Base-by-base conservation (phyloP, 83 land plant species). In the Picea abies region DNA sequence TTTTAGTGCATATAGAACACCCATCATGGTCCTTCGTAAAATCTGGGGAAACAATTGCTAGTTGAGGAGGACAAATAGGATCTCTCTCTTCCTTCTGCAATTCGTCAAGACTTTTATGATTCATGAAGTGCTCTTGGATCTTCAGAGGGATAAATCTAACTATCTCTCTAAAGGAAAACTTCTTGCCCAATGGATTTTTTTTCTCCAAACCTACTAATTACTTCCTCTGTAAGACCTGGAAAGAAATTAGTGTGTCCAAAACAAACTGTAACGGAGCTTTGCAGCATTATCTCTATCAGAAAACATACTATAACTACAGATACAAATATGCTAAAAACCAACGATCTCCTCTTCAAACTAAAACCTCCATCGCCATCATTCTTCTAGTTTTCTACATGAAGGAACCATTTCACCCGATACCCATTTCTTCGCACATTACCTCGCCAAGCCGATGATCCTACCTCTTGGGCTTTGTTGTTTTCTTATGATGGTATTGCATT, bases 371-470 rank as follows among this genome's bases (percentile, higher is more conserved):
- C 32, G n/a, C 64, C 29, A n/a, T 79, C 80, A 61, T 44, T 61
- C 35, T 35, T 79, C 25, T 61, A 67, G 16, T 62, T 79, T 62
- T 76, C 79, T 49, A 32, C 26, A 23, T 76, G 79, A 56, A 23
- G 61, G 22, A 79, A 4, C 80, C 80, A 15, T 25, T 79, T 79
- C n/a, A 79, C 66, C 3, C 67, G 80, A 62, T 79, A 79, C 14
- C 80, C 67, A 20, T 26, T 79, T 61, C 80, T 49, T 62, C 80
- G 25, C 35, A 29, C 47, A 37, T 79, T 67, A 19, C 66, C 67
- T 61, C 80, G 60, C 80, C 80, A 35, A 7, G 47, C 66, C 39
- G 67, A 79, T 6, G 80, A 79, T 79, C 80, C 80, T 11, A 79
- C n/a, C 65, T 79, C 80, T 62, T 79, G 80, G 66, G 80, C 67